phyloP scores from a whole-genome alignment of 495 filamentous ascomycete species.

The Lasiosphaeriaceae sp. region DNA sequence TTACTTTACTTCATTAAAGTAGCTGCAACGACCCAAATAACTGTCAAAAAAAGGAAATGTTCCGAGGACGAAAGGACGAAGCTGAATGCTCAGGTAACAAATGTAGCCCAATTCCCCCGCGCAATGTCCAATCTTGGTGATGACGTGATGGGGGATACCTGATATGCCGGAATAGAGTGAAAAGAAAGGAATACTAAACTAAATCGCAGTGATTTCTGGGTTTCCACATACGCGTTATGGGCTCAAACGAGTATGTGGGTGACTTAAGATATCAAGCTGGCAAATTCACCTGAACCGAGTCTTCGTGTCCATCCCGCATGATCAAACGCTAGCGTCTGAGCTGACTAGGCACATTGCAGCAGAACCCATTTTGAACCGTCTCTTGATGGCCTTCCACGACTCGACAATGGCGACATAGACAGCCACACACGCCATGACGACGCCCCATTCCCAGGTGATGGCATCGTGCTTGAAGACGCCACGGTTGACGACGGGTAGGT shows the following conservation, averaged over 20 bases:
- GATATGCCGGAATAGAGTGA: neutral
- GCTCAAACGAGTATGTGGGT: too few relatives aligned
- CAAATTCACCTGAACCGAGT: too few relatives aligned
- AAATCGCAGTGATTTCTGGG: neutral
- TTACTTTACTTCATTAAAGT: too few relatives aligned
- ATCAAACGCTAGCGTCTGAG: too few relatives aligned
- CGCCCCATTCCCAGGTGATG: constrained; percentile 71
- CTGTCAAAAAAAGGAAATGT: neutral
- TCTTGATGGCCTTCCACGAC: constrained; percentile 63
- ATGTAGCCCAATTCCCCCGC: neutral
- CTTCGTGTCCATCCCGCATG: too few relatives aligned
- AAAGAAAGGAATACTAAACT: neutral
- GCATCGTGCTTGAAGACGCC: constrained; percentile 68
- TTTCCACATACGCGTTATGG: too few relatives aligned
- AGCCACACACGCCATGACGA: constrained; percentile 53
- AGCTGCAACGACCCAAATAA: too few relatives aligned
- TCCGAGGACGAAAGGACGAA: too few relatives aligned
- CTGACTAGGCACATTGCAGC: neutral
- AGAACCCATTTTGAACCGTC: constrained; percentile 25
- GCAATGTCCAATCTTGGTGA: neutral
- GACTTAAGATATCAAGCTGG: too few relatives aligned
- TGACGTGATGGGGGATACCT: neutral
- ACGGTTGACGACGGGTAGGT: constrained; percentile 65
- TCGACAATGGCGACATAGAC: constrained; percentile 61
- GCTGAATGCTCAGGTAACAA: too few relatives aligned